Conservation (phyloP, 345 rosid genomes). For the Eucalyptus regnans region DNA sequence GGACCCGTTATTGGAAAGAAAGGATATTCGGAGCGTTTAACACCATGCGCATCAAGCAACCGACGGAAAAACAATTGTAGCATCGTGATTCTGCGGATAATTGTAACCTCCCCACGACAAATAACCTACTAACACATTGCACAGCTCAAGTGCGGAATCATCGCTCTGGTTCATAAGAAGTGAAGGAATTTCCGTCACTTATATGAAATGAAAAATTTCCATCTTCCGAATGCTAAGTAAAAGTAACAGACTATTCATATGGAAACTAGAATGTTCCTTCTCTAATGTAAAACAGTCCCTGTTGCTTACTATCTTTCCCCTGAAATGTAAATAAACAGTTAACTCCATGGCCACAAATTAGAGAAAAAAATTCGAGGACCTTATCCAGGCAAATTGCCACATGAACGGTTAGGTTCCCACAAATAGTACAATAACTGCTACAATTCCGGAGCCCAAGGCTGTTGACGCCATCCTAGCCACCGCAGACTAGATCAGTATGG, state of each 20-base stretch:
- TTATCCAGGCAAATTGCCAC: not conserved
- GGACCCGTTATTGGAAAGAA: not conserved
- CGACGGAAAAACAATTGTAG: not conserved
- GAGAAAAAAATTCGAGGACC: not conserved
- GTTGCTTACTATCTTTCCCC: not conserved
- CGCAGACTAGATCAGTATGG: slow-evolving; percentile 42
- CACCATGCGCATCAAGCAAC: not conserved
- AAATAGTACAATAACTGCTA: not conserved
- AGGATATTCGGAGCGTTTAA: not conserved
- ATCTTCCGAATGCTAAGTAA: not conserved
- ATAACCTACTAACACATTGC: not conserved
- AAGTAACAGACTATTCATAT: not conserved
- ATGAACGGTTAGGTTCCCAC: not conserved
- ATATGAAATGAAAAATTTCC: not conserved
- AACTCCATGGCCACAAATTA: not conserved
- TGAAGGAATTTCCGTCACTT: not conserved
- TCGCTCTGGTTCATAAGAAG: not conserved
- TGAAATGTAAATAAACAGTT: not conserved
- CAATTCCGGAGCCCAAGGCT: not conserved
- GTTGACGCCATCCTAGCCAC: not conserved
- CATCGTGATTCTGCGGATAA: not conserved
- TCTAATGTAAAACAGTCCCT: not conserved
- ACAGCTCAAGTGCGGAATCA: not conserved
- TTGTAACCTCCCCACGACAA: not conserved
- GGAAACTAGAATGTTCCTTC: not conserved